Evolutionary conservation across 805 yeast genomes (phyloP).

Genomic region (Metschnikowia cerradonensis): DNA sequence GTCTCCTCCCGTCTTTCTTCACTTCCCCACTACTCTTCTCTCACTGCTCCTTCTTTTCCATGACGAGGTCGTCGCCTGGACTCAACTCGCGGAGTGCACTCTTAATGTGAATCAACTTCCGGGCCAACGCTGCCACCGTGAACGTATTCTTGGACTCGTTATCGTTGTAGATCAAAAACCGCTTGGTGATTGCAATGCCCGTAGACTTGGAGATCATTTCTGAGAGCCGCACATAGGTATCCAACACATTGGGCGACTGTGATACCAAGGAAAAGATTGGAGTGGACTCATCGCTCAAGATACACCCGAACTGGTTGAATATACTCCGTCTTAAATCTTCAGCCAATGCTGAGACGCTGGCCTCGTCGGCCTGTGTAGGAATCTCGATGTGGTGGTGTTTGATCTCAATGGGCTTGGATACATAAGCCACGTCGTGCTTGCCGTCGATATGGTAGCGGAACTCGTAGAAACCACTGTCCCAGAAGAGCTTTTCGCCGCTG

Average conservation of each 20-base stretch:
- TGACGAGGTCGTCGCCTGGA: conserved; percentile 18
- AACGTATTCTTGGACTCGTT: conserved; percentile 20
- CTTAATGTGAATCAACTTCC: conserved; percentile 33
- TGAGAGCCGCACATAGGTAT: conserved; percentile 25
- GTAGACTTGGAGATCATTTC: conserved; percentile 30
- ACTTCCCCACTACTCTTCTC: neutral
- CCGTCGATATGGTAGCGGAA: conserved; percentile 65
- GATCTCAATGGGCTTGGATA: conserved; percentile 65
- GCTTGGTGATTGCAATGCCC: conserved; percentile 34
- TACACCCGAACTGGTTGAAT: conserved; percentile 28
- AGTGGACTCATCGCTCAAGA: conserved; percentile 19
- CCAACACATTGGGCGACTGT: conserved; percentile 26
- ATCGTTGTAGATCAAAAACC: conserved; percentile 30
- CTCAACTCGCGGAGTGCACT: conserved; percentile 34
- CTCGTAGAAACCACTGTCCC: conserved; percentile 71
- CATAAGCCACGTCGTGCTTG: conserved; percentile 64
- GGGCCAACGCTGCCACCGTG: conserved; percentile 26
- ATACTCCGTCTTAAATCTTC: conserved; percentile 27
- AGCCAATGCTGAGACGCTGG: conserved; percentile 24
- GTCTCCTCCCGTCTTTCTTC: neutral
- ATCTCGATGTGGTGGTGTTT: conserved; percentile 37
- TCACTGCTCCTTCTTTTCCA: conserved; percentile 14
- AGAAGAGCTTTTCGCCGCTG: conserved; percentile 44
- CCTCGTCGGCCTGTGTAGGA: conserved; percentile 28
- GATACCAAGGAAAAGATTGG: conserved; percentile 26